These are phyloP conservation scores for Bipolaris oryzae DNA, from an alignment of 2,329 filamentous ascomycete genomes.

Conservation along the genomic window DNA sequence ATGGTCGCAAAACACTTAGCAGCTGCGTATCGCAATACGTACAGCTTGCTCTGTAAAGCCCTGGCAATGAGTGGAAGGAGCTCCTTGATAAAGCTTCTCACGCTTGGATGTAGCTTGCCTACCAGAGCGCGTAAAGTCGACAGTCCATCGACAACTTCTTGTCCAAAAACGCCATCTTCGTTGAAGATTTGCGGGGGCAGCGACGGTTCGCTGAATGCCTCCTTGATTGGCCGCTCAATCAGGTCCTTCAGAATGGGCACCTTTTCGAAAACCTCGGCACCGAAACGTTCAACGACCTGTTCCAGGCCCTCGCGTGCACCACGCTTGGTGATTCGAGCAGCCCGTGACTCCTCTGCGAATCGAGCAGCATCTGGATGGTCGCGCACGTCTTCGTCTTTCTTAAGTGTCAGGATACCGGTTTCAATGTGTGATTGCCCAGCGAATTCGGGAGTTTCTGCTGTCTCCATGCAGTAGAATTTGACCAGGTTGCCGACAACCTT, in stretches of 20 bases:
- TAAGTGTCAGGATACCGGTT: conserved; percentile 84
- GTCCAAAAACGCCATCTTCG: conserved; percentile 76
- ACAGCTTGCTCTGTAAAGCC: conserved; percentile 84
- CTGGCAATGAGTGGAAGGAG: conserved; percentile 86
- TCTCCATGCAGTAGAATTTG: conserved; percentile 97
- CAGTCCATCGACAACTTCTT: conserved; percentile 91
- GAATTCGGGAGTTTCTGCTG: conserved; percentile 96
- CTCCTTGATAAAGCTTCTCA: conserved; percentile 80
- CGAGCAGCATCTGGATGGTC: conserved; percentile 90
- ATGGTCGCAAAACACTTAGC: conserved; percentile 97
- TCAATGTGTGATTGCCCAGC: conserved; percentile 79
- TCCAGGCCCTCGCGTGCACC: conserved; percentile 95
- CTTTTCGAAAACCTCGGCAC: conserved; percentile 74
- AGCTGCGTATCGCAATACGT: conserved; percentile 93
- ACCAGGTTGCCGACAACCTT: conserved; percentile 95
- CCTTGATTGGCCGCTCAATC: conserved; percentile 79
- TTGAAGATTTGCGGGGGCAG: conserved; percentile 76
- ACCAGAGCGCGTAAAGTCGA: conserved; percentile 90
- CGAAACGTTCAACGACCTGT: conserved; percentile 81
- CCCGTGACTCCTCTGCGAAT: conserved; percentile 86
- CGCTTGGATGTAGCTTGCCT: conserved; percentile 79
- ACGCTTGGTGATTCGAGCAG: conserved; percentile 85
- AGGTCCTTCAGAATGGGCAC: conserved; percentile 81
- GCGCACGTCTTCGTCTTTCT: conserved; percentile 94
- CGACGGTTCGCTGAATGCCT: conserved; percentile 70